Base-by-base conservation (phyloP, 768 basidiomycete species). In the Suillus sp. region DNA sequence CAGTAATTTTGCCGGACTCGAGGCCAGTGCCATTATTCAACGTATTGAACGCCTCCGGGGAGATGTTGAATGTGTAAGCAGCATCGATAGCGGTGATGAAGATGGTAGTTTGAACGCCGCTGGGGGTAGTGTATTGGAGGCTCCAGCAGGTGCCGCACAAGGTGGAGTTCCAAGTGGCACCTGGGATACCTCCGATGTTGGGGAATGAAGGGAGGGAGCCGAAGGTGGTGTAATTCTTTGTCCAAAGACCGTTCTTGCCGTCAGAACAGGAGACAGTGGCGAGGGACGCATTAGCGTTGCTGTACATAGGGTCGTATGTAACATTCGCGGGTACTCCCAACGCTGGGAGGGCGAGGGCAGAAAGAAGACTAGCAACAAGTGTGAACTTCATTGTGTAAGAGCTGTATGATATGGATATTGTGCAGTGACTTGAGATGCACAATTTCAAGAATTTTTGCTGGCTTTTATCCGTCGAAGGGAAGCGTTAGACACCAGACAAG, bases 231-330 rank as follows among this genome's bases (percentile, higher is more conserved):
- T 57, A 71, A 11, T 67, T 66, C 62, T 65, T 60, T 32, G 63
- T 60, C 32, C 62, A 30, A 16, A 72, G 61, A 35, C 70, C 70
- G 37, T 71, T 68, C 9, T 9, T 11, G 13, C 71, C 71, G 40
- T 68, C 34, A 47, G 71, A 72, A 53, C 70, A 71, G 0, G 70
- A 59, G 40, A 69, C 62, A 20, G 42, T 54, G 13, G 8, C 0
- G n/a, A 69, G 34, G 13, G 68, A 66, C 16, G 14, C 5, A 16
- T 18, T 6, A n/a, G 48, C 4, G n/a, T 69, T 67, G n/a, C 10
- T 10, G 40, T 64, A 64, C 27, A 16, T 20, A 22, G 22, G 3
- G 40, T 63, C 62, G 16, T 27, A 64, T 32, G 63, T 63, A 25
- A 40, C 38, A 40, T 20, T 2, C 3, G 27, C 56, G 11, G 56